These are phyloP conservation scores for Castanea sativa DNA, from an alignment of 306 rosid genomes.

Conservation along the genomic window DNA sequence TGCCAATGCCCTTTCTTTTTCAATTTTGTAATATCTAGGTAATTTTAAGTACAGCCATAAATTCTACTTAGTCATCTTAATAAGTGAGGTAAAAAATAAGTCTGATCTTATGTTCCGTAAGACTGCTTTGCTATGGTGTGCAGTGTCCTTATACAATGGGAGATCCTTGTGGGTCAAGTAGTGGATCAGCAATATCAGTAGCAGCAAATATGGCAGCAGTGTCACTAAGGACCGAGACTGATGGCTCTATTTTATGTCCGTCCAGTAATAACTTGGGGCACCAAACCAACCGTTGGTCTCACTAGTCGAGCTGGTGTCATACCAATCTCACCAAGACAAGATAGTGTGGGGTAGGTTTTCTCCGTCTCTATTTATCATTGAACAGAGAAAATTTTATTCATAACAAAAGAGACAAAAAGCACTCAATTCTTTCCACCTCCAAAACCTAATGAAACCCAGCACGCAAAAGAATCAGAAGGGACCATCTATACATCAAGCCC, in stretches of 20 bases:
- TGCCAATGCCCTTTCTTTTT: neutral
- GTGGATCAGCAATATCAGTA: slow-evolving; percentile 48
- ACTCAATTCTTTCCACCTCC: too few relatives aligned
- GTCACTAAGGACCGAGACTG: slow-evolving; percentile 45
- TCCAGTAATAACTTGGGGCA: slow-evolving; percentile 40
- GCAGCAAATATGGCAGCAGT: slow-evolving; percentile 45
- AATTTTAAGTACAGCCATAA: too few relatives aligned
- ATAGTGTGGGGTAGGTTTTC: slow-evolving; percentile 41
- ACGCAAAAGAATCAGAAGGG: too few relatives aligned
- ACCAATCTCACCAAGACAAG: slow-evolving; percentile 35
- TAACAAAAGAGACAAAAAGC: too few relatives aligned
- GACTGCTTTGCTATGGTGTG: neutral
- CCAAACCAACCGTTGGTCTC: slow-evolving; percentile 49
- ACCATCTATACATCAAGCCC: too few relatives aligned
- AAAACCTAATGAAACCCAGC: too few relatives aligned
- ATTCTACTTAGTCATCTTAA: too few relatives aligned
- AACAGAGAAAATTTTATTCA: too few relatives aligned
- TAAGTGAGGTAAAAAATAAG: too few relatives aligned
- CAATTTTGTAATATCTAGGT: neutral
- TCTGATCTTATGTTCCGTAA: too few relatives aligned
- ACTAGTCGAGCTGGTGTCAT: slow-evolving; percentile 44
- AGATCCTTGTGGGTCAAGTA: slow-evolving; percentile 48
- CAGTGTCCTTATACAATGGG: slow-evolving; percentile 41
- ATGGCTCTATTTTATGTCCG: slow-evolving; percentile 45
- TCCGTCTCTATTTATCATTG: too few relatives aligned